Evolutionary conservation across 192 early-diverging fungal genomes (phyloP).

Genomic region (Endogone sp.): DNA sequence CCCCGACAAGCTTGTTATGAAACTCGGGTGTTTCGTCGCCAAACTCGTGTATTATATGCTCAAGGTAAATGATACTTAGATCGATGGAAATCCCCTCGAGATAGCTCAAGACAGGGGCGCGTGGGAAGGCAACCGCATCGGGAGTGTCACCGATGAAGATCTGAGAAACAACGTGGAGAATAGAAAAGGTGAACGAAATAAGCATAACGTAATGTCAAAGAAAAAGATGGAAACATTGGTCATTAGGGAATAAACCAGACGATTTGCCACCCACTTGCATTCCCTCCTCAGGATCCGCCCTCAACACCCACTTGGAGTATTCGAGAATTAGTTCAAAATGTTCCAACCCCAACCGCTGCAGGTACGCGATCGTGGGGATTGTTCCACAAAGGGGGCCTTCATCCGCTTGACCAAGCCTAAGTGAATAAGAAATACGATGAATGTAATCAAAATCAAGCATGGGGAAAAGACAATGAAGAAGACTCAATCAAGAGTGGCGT

Average conservation of each 20-base stretch:
- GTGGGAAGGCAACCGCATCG: constrained; percentile 59
- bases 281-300: constrained; percentile 56
- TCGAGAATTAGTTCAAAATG: constrained; percentile 81
- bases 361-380: constrained; percentile 64
- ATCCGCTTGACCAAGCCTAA: constrained; percentile 35
- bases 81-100: constrained; percentile 62
- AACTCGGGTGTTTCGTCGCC: constrained; percentile 62
- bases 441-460: neutral
- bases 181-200: neutral
- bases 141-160: constrained; percentile 54
- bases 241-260: neutral
- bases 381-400: constrained; percentile 57
- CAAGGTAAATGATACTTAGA: constrained; percentile 72
- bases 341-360: constrained; percentile 73
- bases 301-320: constrained; percentile 76
- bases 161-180: constrained; percentile 11
- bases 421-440: neutral
- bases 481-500: too few species aligned
- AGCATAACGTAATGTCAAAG: neutral
- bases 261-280: constrained; percentile 53
- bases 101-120: constrained; percentile 57
- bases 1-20: constrained; percentile 77
- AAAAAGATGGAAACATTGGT: constrained; percentile 3
- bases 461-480: too few species aligned
- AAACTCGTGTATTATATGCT: constrained; percentile 73